A percentile compares a stretch with the other conserved stretches of the same genome.
phyloP scores from a whole-genome alignment of 257 asterid genomes.

The Cruciata laevipes region DNA sequence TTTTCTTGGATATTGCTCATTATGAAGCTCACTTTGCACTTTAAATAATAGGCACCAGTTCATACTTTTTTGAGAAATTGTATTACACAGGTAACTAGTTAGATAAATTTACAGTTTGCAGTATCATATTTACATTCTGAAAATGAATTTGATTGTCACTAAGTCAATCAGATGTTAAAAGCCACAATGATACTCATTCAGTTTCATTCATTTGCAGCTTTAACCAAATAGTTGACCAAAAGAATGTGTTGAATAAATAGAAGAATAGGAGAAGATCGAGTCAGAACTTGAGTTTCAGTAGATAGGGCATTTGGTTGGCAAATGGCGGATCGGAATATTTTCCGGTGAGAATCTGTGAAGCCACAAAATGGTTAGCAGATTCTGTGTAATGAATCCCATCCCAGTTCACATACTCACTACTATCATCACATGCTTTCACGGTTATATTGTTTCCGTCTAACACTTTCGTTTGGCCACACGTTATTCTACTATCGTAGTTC shows the following conservation, averaged over 20 bases:
- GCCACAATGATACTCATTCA: background rate
- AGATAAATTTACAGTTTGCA: background rate
- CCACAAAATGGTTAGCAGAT: slow-evolving; percentile 77
- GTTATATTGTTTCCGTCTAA: slow-evolving; percentile 66
- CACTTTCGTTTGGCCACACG: slow-evolving; percentile 78
- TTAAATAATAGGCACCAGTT: background rate
- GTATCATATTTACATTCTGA: too few relatives aligned
- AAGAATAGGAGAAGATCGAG: background rate
- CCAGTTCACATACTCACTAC: slow-evolving; percentile 75
- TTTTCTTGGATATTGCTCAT: background rate
- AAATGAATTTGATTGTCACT: background rate
- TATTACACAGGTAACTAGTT: background rate
- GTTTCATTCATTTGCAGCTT: background rate
- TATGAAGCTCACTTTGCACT: background rate
- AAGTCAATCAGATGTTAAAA: background rate
- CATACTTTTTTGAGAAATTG: background rate
- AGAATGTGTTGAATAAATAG: slow-evolving; percentile 8
- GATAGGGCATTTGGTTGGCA: slow-evolving; percentile 72
- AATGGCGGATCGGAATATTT: slow-evolving; percentile 82
- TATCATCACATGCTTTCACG: slow-evolving; percentile 73
- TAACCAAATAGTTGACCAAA: background rate
- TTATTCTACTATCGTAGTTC: slow-evolving; percentile 67
- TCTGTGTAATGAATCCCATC: slow-evolving; percentile 95
- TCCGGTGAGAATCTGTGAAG: slow-evolving; percentile 75
- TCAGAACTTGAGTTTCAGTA: slow-evolving; percentile 61